These are phyloP conservation scores for Metarhizium brunneum DNA, from an alignment of 2,329 filamentous ascomycete genomes.

Conservation along the genomic window DNA sequence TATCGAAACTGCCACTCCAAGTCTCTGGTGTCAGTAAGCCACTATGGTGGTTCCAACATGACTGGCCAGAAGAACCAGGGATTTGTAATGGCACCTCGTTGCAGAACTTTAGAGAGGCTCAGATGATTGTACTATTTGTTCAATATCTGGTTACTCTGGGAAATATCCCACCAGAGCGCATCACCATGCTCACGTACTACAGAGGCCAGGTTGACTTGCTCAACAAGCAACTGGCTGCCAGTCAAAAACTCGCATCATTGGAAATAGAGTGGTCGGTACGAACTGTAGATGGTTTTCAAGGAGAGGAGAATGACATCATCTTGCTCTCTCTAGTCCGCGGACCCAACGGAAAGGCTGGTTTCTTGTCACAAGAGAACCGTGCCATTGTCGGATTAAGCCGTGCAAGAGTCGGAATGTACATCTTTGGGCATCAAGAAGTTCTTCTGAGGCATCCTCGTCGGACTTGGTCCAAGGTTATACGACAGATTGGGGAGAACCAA, in stretches of 20 bases:
- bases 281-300: conserved; percentile 85
- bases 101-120: conserved; percentile 58
- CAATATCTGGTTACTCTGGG: conserved; percentile 59
- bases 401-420: conserved; percentile 69
- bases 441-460: conserved; percentile 28
- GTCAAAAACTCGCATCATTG: conserved; percentile 15
- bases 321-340: conserved; percentile 74
- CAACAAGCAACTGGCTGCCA: conserved; percentile 32
- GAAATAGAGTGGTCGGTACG: conserved; percentile 47
- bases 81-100: conserved; percentile 42
- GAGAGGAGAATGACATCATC: conserved; percentile 81
- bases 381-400: conserved; percentile 54
- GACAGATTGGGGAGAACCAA: conserved; percentile 29
- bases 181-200: conserved; percentile 83
- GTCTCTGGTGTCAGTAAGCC: conserved; percentile 33
- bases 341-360: conserved; percentile 54
- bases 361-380: conserved; percentile 55
- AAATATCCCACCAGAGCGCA: conserved; percentile 46
- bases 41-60: conserved; percentile 37
- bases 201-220: conserved; percentile 69
- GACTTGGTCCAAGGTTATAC: conserved; percentile 32
- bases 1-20: conserved; percentile 20
- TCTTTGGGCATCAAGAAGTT: conserved; percentile 67
- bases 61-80: conserved; percentile 37
- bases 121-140: conserved; percentile 66